phyloP scores from a whole-genome alignment of 2,329 filamentous ascomycete genomes.

The Cladobotryum protrusum region DNA sequence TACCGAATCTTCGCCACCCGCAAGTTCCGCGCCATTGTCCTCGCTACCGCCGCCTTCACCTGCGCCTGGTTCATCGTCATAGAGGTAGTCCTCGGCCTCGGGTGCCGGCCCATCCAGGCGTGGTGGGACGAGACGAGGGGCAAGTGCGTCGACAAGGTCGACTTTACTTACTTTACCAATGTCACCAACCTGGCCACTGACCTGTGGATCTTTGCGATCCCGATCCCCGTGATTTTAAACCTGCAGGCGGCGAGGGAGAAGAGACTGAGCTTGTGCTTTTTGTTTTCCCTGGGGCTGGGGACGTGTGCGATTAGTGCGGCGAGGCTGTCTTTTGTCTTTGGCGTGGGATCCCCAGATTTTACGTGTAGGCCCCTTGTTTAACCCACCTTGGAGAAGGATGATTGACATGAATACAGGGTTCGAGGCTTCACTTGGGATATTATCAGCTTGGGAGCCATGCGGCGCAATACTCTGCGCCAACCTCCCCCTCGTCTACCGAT shows the following conservation, averaged over 20 bases:
- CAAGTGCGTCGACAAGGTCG: conserved; percentile 11
- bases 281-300: conserved; percentile 14
- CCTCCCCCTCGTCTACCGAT: conserved; percentile 8
- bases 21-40: conserved; percentile 7
- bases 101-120: conserved; percentile 8
- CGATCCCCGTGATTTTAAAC: conserved; percentile 7
- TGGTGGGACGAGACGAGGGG: conserved; percentile 8
- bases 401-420: conserved; percentile 3
- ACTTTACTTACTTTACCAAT: conserved; percentile 11
- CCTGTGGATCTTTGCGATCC: conserved; percentile 13
- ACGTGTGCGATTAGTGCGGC: conserved; percentile 13
- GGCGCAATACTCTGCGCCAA: conserved; percentile 14
- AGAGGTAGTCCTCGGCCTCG: conserved; percentile 14
- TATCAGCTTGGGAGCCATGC: conserved; percentile 14
- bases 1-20: conserved; percentile 11
- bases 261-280: conserved; percentile 8
- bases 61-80: conserved; percentile 10
- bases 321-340: conserved; percentile 11
- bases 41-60: conserved; percentile 9
- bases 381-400: too few species aligned
- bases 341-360: conserved; percentile 8
- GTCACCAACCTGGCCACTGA: conserved; percentile 11
- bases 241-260: conserved; percentile 9
- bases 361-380: conserved; percentile 10
- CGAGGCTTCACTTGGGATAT: conserved; percentile 6